Conservation (phyloP, 192 early-diverging fungal species). For the Physocladia obscura region DNA sequence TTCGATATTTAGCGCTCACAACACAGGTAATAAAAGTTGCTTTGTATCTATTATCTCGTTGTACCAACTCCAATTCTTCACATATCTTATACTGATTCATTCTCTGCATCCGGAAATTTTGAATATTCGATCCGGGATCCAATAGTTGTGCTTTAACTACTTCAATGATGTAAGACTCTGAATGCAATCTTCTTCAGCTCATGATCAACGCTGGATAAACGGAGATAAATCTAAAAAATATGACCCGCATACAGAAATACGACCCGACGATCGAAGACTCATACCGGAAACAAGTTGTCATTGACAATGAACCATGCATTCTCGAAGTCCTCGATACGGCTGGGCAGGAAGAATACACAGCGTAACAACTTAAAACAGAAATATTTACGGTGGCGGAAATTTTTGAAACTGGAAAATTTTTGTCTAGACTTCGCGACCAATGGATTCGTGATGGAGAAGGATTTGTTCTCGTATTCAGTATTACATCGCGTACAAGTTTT, state of each 20-base stretch:
- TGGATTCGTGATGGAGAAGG: slow-evolving; percentile 96
- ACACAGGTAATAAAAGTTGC: too few relatives aligned
- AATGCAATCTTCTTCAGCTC: background rate
- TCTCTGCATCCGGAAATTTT: too few relatives aligned
- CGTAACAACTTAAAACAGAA: too few relatives aligned
- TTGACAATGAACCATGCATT: slow-evolving; percentile 83
- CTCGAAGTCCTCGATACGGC: slow-evolving; percentile 94
- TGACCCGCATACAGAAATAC: slow-evolving; percentile 53
- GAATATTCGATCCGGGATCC: too few relatives aligned
- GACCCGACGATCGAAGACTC: slow-evolving; percentile 99
- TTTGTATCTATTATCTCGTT: too few relatives aligned
- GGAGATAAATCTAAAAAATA: background rate
- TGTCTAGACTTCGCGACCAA: slow-evolving; percentile 77
- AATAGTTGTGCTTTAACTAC: slow-evolving; percentile 48
- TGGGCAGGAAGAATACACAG: slow-evolving; percentile 92
- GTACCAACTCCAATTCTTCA: too few relatives aligned
- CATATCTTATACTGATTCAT: too few relatives aligned
- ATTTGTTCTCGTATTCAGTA: slow-evolving; percentile 90
- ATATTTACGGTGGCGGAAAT: too few relatives aligned
- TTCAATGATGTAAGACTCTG: slow-evolving; percentile 32
- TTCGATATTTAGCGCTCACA: background rate
- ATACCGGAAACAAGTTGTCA: slow-evolving; percentile 93
- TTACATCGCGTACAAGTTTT: slow-evolving; percentile 87
- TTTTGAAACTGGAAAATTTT: too few relatives aligned
- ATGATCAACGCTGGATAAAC: background rate